phyloP scores from a whole-genome alignment of 495 filamentous ascomycete species.

The Hypoxylon fuscum region DNA sequence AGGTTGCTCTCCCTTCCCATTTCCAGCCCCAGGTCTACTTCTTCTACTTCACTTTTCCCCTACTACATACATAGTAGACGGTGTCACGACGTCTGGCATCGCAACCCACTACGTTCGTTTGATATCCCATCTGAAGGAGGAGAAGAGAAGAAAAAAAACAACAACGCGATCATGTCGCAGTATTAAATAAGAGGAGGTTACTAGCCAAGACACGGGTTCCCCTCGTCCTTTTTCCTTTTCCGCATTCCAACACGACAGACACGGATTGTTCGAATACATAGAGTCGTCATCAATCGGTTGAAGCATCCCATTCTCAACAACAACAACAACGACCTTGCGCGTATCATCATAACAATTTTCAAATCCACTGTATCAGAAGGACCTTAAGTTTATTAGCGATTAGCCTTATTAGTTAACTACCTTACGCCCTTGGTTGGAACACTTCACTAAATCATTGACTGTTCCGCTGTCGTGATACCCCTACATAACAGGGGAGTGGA shows the following conservation, averaged over 20 bases:
- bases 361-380: constrained; percentile 1
- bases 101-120: constrained; percentile 33
- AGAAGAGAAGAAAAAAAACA: too few relatives aligned
- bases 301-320: constrained; percentile 15
- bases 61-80: background rate
- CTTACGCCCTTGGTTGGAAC: constrained; percentile 10
- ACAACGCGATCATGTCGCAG: constrained; percentile 28
- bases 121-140: constrained; percentile 9
- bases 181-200: constrained; percentile 23
- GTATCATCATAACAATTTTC: background rate
- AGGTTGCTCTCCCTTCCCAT: too few relatives aligned
- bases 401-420: constrained; percentile 12
- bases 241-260: constrained; percentile 11
- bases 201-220: constrained; percentile 23
- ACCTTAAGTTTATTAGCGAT: constrained; percentile 3
- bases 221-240: constrained; percentile 21
- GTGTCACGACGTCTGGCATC: constrained; percentile 15
- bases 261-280: background rate
- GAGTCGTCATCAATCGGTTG: background rate
- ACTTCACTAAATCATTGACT: constrained; percentile 1
- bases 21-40: constrained; percentile 4
- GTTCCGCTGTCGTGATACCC: constrained; percentile 17
- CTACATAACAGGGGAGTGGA: constrained; percentile 12
- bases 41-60: constrained; percentile 4
- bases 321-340: background rate